A percentile compares a stretch with the other conserved stretches of the same genome.
Evolutionary conservation across 129 eudicot genomes (phyloP).

Genomic region (Arctium minus): DNA sequence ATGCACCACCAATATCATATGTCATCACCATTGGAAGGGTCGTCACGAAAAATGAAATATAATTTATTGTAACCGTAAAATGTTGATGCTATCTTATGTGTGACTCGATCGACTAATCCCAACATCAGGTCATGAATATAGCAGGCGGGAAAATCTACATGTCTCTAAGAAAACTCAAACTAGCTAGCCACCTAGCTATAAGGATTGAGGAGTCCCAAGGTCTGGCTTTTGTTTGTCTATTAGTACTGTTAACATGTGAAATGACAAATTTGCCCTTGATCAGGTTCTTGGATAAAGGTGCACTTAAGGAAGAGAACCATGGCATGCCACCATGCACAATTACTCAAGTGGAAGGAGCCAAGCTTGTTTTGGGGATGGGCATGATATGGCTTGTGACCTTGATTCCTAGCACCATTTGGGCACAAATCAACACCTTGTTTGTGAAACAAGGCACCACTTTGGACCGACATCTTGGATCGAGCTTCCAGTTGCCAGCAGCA

Average conservation of each 20-base stretch:
- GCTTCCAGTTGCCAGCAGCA: conserved; percentile 79
- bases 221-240: not conserved
- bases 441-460: conserved; percentile 96
- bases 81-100: not conserved
- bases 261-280: not conserved
- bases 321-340: conserved; percentile 65
- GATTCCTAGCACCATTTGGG: conserved; percentile 93
- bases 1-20: conserved; percentile 6
- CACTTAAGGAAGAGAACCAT: conserved; percentile 41
- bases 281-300: conserved; percentile 92
- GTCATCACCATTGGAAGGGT: conserved; percentile 26
- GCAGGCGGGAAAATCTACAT: not conserved
- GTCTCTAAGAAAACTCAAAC: not conserved
- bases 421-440: conserved; percentile 91
- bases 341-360: conserved; percentile 86
- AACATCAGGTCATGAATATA: not conserved
- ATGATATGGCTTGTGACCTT: conserved; percentile 80
- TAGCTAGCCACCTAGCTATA: not conserved
- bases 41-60: not conserved
- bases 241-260: not conserved
- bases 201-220: not conserved
- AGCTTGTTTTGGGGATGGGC: conserved; percentile 78
- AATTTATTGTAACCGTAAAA: not conserved
- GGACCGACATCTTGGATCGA: conserved; percentile 61
- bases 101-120: not conserved